These are phyloP conservation scores for Calonectria montana DNA, from an alignment of 2,329 filamentous ascomycete genomes.

Conservation along the genomic window DNA sequence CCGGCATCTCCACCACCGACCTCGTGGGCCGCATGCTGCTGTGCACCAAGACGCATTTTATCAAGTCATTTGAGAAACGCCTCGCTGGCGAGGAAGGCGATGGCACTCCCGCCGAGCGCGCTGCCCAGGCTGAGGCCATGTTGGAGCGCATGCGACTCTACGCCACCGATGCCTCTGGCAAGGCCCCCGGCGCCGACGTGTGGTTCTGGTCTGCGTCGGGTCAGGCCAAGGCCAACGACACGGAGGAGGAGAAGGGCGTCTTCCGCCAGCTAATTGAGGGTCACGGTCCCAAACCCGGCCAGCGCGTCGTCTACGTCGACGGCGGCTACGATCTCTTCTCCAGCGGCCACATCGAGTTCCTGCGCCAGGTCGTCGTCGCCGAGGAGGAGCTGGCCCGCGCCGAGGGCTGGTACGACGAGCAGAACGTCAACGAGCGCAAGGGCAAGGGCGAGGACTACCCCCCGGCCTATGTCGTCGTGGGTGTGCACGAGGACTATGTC, in stretches of 20 bases:
- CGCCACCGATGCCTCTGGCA: slow-evolving; percentile 86
- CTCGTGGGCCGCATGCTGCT: slow-evolving; percentile 98
- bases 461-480: slow-evolving; percentile 89
- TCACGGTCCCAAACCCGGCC: slow-evolving; percentile 77
- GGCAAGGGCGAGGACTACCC: slow-evolving; percentile 79
- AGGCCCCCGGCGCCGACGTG: slow-evolving; percentile 82
- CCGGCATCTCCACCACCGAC: slow-evolving; percentile 96
- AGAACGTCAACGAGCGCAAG: slow-evolving; percentile 71
- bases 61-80: slow-evolving; percentile 78
- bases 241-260: slow-evolving; percentile 69
- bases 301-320: slow-evolving; percentile 93
- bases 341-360: slow-evolving; percentile 95
- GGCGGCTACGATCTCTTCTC: slow-evolving; percentile 98
- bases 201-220: slow-evolving; percentile 81
- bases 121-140: slow-evolving; percentile 74
- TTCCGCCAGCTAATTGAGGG: slow-evolving; percentile 79
- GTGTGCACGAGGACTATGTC: slow-evolving; percentile 92
- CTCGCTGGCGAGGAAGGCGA: slow-evolving; percentile 79
- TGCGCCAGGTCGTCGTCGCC: slow-evolving; percentile 78
- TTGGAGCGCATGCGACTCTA: slow-evolving; percentile 83
- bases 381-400: slow-evolving; percentile 77
- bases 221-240: slow-evolving; percentile 56
- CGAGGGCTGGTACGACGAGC: slow-evolving; percentile 80
- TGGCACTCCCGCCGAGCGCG: slow-evolving; percentile 75
- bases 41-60: slow-evolving; percentile 94